A percentile compares a stretch with the other conserved stretches of the same genome.
Evolutionary conservation across 164 flowering plant species (phyloP).

Genomic region (Annona cherimola): DNA sequence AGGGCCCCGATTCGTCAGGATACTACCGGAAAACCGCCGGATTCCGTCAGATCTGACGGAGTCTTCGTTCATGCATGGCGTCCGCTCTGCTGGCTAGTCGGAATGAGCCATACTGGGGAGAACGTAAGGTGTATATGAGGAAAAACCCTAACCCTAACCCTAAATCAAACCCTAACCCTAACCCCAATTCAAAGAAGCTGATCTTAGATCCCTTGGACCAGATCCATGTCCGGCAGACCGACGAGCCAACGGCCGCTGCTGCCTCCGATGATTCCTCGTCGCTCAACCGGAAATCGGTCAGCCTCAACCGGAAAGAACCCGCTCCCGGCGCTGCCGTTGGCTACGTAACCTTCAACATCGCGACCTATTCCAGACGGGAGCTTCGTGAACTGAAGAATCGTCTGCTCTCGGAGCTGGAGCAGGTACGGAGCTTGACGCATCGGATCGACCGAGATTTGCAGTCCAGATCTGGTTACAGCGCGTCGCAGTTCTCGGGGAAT

Average conservation of each 20-base stretch:
- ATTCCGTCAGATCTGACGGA: slow-evolving; percentile 2
- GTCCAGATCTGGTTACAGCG: slow-evolving; percentile 25
- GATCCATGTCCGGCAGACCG: slow-evolving; percentile 13
- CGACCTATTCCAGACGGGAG: slow-evolving; percentile 35
- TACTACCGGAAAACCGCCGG: slow-evolving; percentile 9
- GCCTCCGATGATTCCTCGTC: slow-evolving; percentile 20
- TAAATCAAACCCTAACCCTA: slow-evolving; percentile 22
- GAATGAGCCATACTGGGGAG: slow-evolving; percentile 34
- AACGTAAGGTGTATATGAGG: slow-evolving; percentile 35
- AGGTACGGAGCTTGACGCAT: slow-evolving; percentile 37
- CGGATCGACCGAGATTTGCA: slow-evolving; percentile 47
- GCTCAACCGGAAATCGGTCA: slow-evolving; percentile 18
- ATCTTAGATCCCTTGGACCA: slow-evolving; percentile 11
- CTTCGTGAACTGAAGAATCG: slow-evolving; percentile 47
- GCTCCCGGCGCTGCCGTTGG: neutral
- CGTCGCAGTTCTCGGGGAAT: slow-evolving; percentile 14
- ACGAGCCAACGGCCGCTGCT: slow-evolving; percentile 7
- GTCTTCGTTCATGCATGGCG: slow-evolving; percentile 25
- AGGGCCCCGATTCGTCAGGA: neutral
- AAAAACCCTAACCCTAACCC: slow-evolving; percentile 27
- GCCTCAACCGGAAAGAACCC: slow-evolving; percentile 9
- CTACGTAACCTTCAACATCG: slow-evolving; percentile 35
- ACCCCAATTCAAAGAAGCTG: slow-evolving; percentile 19
- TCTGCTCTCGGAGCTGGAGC: slow-evolving; percentile 46
- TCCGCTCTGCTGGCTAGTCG: slow-evolving; percentile 32